Conservation (phyloP, 495 filamentous ascomycete species). For the Xylaria bambusicola region DNA sequence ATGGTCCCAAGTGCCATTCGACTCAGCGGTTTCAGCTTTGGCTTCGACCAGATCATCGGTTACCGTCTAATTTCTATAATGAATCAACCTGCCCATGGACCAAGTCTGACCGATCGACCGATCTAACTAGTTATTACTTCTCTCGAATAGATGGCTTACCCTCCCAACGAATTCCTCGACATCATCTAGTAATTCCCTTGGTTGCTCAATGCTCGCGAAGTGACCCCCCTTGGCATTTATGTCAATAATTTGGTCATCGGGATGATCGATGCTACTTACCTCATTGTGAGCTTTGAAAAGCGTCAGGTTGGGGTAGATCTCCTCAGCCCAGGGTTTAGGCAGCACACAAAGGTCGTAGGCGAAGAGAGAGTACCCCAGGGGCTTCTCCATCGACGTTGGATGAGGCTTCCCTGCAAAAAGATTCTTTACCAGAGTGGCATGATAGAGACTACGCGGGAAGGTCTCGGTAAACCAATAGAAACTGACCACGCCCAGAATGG, state of each 20-base stretch:
- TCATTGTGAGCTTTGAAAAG: slow-evolving; percentile 20
- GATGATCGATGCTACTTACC: slow-evolving; percentile 38
- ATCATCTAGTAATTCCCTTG: slow-evolving; percentile 56
- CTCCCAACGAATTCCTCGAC: slow-evolving; percentile 51
- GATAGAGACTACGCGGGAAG: slow-evolving; percentile 59
- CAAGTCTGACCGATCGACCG: too few species aligned
- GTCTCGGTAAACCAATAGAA: slow-evolving; percentile 69
- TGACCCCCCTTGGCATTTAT: slow-evolving; percentile 54
- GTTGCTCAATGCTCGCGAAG: slow-evolving; percentile 63
- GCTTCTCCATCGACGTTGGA: slow-evolving; percentile 52
- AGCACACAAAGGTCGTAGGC: slow-evolving; percentile 53
- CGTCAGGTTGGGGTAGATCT: slow-evolving; percentile 34
- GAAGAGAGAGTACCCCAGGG: slow-evolving; percentile 61
- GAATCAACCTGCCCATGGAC: too few species aligned
- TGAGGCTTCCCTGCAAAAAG: slow-evolving; percentile 27
- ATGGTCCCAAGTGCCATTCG: too few species aligned
- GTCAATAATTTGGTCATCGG: slow-evolving; percentile 24
- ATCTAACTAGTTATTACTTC: slow-evolving; percentile 2
- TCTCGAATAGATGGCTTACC: slow-evolving; percentile 8
- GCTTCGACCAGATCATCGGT: too few species aligned
- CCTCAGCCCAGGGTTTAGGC: slow-evolving; percentile 54
- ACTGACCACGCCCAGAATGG: slow-evolving; percentile 58
- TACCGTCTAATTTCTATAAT: too few species aligned
- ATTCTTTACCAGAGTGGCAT: slow-evolving; percentile 43
- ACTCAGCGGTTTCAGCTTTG: too few species aligned